These are phyloP conservation scores for Pythium diclinum DNA, from an alignment of 352 stramenopile genomes.

Conservation along the genomic window DNA sequence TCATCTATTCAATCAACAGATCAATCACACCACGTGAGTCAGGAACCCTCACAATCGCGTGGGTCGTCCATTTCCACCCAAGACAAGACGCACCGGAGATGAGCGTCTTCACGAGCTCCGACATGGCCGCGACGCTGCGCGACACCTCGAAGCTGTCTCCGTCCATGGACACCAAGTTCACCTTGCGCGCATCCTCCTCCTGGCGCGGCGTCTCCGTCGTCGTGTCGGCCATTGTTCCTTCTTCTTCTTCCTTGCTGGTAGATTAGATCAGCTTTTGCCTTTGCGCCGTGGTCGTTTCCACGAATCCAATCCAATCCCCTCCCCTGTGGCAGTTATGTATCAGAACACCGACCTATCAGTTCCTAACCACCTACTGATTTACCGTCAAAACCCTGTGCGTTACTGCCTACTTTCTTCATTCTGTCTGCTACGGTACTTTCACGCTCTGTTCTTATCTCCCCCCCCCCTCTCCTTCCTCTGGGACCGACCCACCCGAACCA, in stretches of 20 bases:
- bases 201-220: conserved; percentile 43
- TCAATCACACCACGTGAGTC: background rate
- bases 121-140: conserved; percentile 94
- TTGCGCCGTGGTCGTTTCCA: conserved; percentile 11
- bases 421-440: conserved; percentile 15
- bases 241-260: background rate
- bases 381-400: background rate
- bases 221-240: conserved; percentile 52
- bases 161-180: conserved; percentile 92
- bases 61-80: background rate
- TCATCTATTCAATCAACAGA: conserved; percentile 62
- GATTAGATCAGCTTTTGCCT: background rate
- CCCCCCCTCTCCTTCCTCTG: background rate
- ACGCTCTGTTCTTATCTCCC: conserved; percentile 1
- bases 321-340: background rate
- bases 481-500: background rate
- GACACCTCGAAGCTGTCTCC: conserved; percentile 96
- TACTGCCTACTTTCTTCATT: conserved; percentile 10
- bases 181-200: conserved; percentile 79
- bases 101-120: conserved; percentile 97
- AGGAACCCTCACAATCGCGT: background rate
- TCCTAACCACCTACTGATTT: background rate
- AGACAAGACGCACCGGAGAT: conserved; percentile 79
- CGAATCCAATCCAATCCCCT: conserved; percentile 14
- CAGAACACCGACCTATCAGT: conserved; percentile 11